Conservation (phyloP, 805 yeast species). For the Monosporozyma unispora region DNA sequence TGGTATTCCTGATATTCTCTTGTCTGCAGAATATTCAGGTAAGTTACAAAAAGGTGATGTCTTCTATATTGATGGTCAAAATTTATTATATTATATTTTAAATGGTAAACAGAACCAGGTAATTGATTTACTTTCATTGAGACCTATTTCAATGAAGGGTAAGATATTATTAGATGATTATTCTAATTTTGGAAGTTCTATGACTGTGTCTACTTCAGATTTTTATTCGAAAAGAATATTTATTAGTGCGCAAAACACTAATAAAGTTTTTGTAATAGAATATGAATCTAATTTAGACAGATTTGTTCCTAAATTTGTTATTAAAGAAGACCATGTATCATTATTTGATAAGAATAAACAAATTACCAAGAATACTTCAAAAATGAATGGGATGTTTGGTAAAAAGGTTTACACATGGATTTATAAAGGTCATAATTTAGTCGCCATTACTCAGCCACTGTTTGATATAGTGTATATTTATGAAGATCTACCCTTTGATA, state of each 20-base stretch:
- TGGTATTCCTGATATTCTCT: slow-evolving; percentile 34
- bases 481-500: slow-evolving; percentile 9
- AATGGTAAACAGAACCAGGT: slow-evolving; percentile 1
- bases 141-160: slow-evolving; percentile 7
- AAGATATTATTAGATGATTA: slow-evolving; percentile 5
- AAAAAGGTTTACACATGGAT: slow-evolving; percentile 9
- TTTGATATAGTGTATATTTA: slow-evolving; percentile 16
- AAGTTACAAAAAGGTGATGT: slow-evolving; percentile 17
- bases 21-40: slow-evolving; percentile 39
- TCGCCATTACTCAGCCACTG: slow-evolving; percentile 20
- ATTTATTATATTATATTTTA: slow-evolving; percentile 9
- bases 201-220: slow-evolving; percentile 6
- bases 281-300: neutral
- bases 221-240: slow-evolving; percentile 8
- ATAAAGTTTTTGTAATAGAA: slow-evolving; percentile 13
- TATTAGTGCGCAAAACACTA: slow-evolving; percentile 17
- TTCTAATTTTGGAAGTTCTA: slow-evolving; percentile 19
- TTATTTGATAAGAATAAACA: neutral
- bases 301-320: neutral
- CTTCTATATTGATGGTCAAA: slow-evolving; percentile 10
- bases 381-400: slow-evolving; percentile 21
- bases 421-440: slow-evolving; percentile 6
- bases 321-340: neutral
- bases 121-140: slow-evolving; percentile 4
- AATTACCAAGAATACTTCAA: slow-evolving; percentile 6